A percentile compares a stretch with the other conserved stretches of the same genome.
phyloP scores from a whole-genome alignment of 208 protist species.

The Trypanosoma lewisi region DNA sequence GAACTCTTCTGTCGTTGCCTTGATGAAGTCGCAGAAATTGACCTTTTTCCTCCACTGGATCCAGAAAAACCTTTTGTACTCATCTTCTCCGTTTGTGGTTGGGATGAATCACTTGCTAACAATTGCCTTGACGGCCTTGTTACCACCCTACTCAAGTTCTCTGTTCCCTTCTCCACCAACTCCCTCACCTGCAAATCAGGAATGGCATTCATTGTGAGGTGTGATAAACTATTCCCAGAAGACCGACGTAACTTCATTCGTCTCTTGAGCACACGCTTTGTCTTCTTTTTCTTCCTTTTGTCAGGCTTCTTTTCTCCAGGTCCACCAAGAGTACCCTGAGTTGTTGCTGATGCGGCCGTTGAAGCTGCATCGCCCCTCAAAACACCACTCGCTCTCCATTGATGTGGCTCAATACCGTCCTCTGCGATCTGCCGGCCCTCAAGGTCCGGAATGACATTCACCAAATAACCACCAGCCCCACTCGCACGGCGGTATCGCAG shows the following conservation, averaged over 20 bases:
- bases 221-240: constrained; percentile 21
- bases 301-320: background rate
- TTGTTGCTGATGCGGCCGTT: background rate
- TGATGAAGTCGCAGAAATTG: background rate
- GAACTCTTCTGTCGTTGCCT: background rate
- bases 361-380: too few relatives aligned
- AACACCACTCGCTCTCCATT: constrained; percentile 2
- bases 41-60: background rate
- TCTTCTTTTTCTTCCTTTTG: constrained; percentile 26
- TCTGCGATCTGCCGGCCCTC: constrained; percentile 35
- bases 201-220: constrained; percentile 29
- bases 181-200: constrained; percentile 45
- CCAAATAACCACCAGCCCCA: constrained; percentile 5
- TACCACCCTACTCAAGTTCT: constrained; percentile 7
- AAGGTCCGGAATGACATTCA: constrained; percentile 33
- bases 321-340: background rate
- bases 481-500: constrained; percentile 12
- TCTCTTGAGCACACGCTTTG: constrained; percentile 47
- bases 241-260: constrained; percentile 27
- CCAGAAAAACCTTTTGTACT: background rate
- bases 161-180: constrained; percentile 39
- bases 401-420: constrained; percentile 30
- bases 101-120: too few relatives aligned
- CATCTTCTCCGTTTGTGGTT: background rate
- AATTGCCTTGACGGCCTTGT: too few relatives aligned